Base-by-base conservation (phyloP, 2,329 filamentous ascomycete species). In the Plenodomus tracheiphilus region DNA sequence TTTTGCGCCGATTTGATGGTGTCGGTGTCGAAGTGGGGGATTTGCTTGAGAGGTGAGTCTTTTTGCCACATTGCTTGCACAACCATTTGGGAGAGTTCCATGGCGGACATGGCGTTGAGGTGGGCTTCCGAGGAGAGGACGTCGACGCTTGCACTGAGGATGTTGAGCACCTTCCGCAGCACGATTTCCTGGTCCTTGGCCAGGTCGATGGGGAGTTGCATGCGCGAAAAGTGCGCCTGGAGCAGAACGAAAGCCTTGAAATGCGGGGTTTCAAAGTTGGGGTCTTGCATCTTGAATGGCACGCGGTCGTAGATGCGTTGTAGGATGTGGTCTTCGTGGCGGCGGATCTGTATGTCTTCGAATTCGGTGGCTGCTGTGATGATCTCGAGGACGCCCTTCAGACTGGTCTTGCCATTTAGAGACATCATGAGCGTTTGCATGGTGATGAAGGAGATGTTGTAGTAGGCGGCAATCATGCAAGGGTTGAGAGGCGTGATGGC, bases 1-100 rank as follows among this genome's bases (percentile, higher is more conserved):
- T 89, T 85, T 66, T 88, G 88, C 38, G 89, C 91, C 56, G 85
- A 88, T 74, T 93, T 88, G 60, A 97, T 86, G 42, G 88, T 87
- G 53, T 93, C 87, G 32, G 87, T 83, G 15, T 87, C 85, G 72
- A 97, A 97, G 77, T 97, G 91, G 60, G 94, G 94, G 66, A 99
- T 97, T 74, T 99, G 94, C 78, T 97, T 97, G 59, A 99, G 81
- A 34, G 94, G 92, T 64, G 89, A 95, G 72, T 99, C 94, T 49
- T 92, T 88, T 75, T 99, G 93, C 94, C 94, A 99, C 90, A 97
- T 96, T 41, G 88, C 92, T 75, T 99, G 94, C 2, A 99, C 92
- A 44, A 95, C 90, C 94, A 99, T 99, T 70, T 99, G 94, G 11
- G 90, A 96, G 83, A 99, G 91, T 73, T 99, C 94, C 93, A 99